Percentiles rank a stretch among this genome's conserved stretches.
phyloP scores from a whole-genome alignment of 202 grass and related monocot genomes.

The Sporobolus alterniflorus region DNA sequence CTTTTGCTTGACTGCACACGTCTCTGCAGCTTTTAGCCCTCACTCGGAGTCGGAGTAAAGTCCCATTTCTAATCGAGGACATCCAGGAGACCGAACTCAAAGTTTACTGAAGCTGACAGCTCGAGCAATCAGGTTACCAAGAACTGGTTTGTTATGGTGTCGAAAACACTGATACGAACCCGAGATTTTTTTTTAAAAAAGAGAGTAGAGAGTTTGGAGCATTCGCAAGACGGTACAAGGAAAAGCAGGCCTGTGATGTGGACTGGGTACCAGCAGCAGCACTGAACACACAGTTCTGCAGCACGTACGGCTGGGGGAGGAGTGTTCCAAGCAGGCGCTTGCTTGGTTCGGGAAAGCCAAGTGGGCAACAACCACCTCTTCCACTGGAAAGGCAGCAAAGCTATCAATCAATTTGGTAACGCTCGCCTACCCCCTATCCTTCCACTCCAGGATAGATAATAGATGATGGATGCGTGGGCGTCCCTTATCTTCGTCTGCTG shows the following conservation, averaged over 20 bases:
- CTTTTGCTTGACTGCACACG: slow-evolving; percentile 20
- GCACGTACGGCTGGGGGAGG: not conserved
- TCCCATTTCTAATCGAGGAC: not conserved
- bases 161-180: not conserved
- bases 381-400: slow-evolving; percentile 21
- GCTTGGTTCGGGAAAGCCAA: slow-evolving; percentile 31
- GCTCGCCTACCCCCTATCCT: slow-evolving; percentile 21
- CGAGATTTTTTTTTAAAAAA: not conserved
- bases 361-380: slow-evolving; percentile 43
- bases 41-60: not conserved
- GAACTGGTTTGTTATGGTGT: slow-evolving; percentile 28
- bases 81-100: not conserved
- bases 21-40: not conserved
- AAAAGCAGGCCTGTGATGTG: slow-evolving; percentile 51
- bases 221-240: slow-evolving; percentile 40
- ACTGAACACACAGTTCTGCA: not conserved
- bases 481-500: too few species aligned
- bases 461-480: not conserved
- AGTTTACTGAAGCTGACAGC: not conserved
- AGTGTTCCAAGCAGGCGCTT: slow-evolving; percentile 16
- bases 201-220: slow-evolving; percentile 15
- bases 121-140: not conserved
- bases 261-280: slow-evolving; percentile 61
- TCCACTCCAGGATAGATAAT: slow-evolving; percentile 17
- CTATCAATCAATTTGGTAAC: not conserved